A percentile compares a stretch with the other conserved stretches of the same genome.
These are phyloP conservation scores for Schizophyllum commune DNA, from an alignment of 1,284 basidiomycete species.

Conservation along the genomic window DNA sequence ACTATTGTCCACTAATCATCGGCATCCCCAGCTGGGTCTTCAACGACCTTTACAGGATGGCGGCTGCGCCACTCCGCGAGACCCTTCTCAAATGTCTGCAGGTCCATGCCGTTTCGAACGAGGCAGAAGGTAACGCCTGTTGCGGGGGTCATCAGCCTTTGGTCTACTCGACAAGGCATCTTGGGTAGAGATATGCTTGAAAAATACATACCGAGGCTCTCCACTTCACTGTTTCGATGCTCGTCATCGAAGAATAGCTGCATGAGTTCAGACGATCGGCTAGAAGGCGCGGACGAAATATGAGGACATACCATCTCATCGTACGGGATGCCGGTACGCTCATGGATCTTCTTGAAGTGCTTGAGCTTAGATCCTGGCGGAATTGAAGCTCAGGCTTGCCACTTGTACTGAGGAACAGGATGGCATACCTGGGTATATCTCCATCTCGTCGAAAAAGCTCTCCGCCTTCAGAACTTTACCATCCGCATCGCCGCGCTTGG, in stretches of 20 bases:
- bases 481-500: conserved; percentile 28
- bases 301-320: conserved; percentile 63
- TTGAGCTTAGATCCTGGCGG: conserved; percentile 51
- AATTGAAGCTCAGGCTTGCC: background rate
- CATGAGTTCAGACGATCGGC: background rate
- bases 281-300: background rate
- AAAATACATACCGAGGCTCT: conserved; percentile 45
- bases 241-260: conserved; percentile 86
- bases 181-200: background rate
- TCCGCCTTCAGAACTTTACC: conserved; percentile 42
- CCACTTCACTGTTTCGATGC: conserved; percentile 67
- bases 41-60: background rate
- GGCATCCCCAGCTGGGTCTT: background rate
- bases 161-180: background rate
- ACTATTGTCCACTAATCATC: background rate
- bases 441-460: conserved; percentile 70
- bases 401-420: background rate
- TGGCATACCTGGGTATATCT: conserved; percentile 71
- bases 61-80: background rate
- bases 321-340: conserved; percentile 76
- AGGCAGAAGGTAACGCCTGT: background rate
- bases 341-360: conserved; percentile 74
- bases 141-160: no score
- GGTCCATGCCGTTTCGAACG: background rate
- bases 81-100: background rate